Base-by-base conservation (phyloP, 805 yeast species). In the Saturnispora gosingensis region DNA sequence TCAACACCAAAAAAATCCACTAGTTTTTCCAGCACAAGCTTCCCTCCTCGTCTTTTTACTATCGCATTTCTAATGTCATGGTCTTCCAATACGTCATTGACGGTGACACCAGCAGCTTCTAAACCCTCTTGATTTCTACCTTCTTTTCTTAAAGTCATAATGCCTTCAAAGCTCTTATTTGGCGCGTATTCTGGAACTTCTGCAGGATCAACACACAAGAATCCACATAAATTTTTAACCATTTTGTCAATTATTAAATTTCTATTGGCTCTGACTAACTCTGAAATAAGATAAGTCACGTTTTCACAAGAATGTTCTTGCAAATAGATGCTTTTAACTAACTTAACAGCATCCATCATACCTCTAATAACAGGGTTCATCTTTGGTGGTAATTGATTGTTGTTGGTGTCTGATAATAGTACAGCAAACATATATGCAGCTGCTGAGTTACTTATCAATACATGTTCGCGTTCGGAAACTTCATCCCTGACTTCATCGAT, bases 131-230 rank as follows among this genome's bases (percentile, higher is more conserved):
- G 67, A 47, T 73, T 73, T 1, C 83, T 79, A 56, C 87, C 95
- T 58, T 88, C 97, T 59, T 87, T 88, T 51, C 80, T 73, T 58
- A 89, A 72, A 1, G 97, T 88, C 49, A 90, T 68, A 11, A 91
- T 83, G 13, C 70, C 70, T 44, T 77, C 80, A 51, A 74, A 71
- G 13, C 68, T 66, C 38, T 77, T 76, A 58, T 86, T 85, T 44
- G 85, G 82, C 15, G 74, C 72, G 62, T 88, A 93, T 61, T 88
- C 97, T 2, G 99, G 99, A 32, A 91, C 97, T 63, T 90, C 97
- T 3, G 93, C 80, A 0, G 97, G 88, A 64, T 91, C 99, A 32
- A 90, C 97, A 69, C 99, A 93, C 48, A 93, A 64, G 63, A 91
- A 91, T 0, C 91, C 96, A 69, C 96, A 87, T 51, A 95, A 70